Percentiles rank a stretch among this genome's conserved stretches.
phyloP scores from a whole-genome alignment of 495 filamentous ascomycete genomes.

The Durotheca rogersii region DNA sequence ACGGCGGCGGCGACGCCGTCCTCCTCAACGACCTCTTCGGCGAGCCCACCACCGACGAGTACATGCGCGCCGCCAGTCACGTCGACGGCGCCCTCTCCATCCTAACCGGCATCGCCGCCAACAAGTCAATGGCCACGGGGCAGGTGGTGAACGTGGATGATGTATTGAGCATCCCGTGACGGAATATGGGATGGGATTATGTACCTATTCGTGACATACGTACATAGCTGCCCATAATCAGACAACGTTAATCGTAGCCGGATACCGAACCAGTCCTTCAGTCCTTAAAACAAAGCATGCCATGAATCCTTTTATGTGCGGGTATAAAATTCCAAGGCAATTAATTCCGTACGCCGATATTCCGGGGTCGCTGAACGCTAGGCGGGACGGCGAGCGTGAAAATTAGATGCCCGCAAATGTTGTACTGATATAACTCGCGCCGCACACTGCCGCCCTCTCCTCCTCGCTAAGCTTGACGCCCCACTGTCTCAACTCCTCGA shows the following conservation, averaged over 20 bases:
- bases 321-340: conserved; percentile 22
- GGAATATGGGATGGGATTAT: too few relatives aligned
- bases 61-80: conserved; percentile 48
- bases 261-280: too few relatives aligned
- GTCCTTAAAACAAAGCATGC: conserved; percentile 2
- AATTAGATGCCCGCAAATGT: conserved; percentile 44
- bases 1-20: conserved; percentile 49
- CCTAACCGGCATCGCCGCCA: conserved; percentile 58
- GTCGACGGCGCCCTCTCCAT: conserved; percentile 58
- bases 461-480: conserved; percentile 38
- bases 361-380: conserved; percentile 7
- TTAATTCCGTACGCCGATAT: conserved; percentile 12
- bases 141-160: conserved; percentile 51
- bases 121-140: conserved; percentile 55
- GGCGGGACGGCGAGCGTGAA: conserved; percentile 1
- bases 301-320: conserved; percentile 1
- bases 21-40: conserved; percentile 50
- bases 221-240: too few relatives aligned
- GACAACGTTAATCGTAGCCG: too few relatives aligned
- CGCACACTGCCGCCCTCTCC: conserved; percentile 50
- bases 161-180: conserved; percentile 39
- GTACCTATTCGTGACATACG: too few relatives aligned
- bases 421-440: conserved; percentile 41
- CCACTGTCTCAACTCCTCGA: conserved; percentile 42
- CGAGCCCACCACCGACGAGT: conserved; percentile 43